Conservation (phyloP, 768 basidiomycete species). For the Auriscalpium vulgare region DNA sequence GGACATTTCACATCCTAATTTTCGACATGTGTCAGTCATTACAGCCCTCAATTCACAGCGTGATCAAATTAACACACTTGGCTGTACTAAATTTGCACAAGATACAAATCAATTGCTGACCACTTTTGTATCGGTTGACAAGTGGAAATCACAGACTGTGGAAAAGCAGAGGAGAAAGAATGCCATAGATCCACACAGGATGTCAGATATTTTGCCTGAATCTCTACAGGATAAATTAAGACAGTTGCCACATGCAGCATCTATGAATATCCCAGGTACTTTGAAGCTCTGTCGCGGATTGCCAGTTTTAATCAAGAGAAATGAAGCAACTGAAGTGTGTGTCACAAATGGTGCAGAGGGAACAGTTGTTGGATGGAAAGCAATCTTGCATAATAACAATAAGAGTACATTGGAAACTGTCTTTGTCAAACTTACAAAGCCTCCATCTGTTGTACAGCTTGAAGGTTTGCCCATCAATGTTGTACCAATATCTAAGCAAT, state of each 20-base stretch:
- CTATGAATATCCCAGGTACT: constrained; percentile 13
- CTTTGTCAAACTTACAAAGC: constrained; percentile 11
- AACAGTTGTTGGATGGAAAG: constrained; percentile 11
- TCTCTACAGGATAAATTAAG: constrained; percentile 16
- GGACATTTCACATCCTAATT: constrained; percentile 14
- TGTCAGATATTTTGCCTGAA: not conserved
- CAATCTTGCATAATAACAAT: not conserved
- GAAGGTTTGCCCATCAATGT: constrained; percentile 14
- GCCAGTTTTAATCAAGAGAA: constrained; percentile 17
- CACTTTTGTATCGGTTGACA: constrained; percentile 20
- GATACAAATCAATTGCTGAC: constrained; percentile 21
- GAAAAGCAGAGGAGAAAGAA: not conserved
- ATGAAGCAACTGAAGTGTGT: constrained; percentile 19
- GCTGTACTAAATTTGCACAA: constrained; percentile 24
- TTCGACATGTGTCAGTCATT: constrained; percentile 31
- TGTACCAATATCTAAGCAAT: constrained; percentile 7
- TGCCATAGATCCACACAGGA: not conserved
- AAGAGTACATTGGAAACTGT: constrained; percentile 2
- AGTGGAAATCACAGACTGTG: not conserved
- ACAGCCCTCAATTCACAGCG: constrained; percentile 28
- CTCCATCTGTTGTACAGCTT: constrained; percentile 4
- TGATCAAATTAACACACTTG: constrained; percentile 30
- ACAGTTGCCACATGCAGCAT: constrained; percentile 11
- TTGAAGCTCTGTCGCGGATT: constrained; percentile 16
- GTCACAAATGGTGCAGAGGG: constrained; percentile 20